Evolutionary conservation across 2,329 filamentous ascomycete species (phyloP).

Genomic region (Aspergillus sergii): DNA sequence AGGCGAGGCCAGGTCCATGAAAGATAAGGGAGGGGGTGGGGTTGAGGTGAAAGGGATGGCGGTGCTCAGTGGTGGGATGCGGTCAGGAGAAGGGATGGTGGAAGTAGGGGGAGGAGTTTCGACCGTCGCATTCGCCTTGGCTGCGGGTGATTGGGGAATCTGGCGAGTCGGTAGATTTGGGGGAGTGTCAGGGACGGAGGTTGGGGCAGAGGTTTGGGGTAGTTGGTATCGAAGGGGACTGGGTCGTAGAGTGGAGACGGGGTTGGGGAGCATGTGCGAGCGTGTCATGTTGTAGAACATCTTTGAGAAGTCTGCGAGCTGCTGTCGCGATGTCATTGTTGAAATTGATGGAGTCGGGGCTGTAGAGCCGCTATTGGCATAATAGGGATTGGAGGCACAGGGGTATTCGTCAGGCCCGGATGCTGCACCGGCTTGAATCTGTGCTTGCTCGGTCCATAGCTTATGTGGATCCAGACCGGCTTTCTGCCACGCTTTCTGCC

Average conservation of each 20-base stretch:
- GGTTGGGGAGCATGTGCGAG: slow-evolving; percentile 30
- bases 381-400: slow-evolving; percentile 13
- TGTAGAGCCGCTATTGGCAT: slow-evolving; percentile 12
- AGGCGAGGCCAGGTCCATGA: slow-evolving; percentile 27
- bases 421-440: slow-evolving; percentile 41
- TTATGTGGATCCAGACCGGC: slow-evolving; percentile 50
- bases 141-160: slow-evolving; percentile 16
- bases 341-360: slow-evolving; percentile 12
- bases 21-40: slow-evolving; percentile 19
- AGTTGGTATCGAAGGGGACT: slow-evolving; percentile 30
- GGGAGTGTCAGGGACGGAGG: slow-evolving; percentile 10
- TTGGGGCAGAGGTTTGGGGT: slow-evolving; percentile 15
- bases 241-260: slow-evolving; percentile 23
- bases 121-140: slow-evolving; percentile 3
- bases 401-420: slow-evolving; percentile 24
- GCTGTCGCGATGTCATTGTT: slow-evolving; percentile 17
- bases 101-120: slow-evolving; percentile 15
- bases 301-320: slow-evolving; percentile 36
- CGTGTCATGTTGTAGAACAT: slow-evolving; percentile 41
- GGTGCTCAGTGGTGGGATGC: slow-evolving; percentile 13
- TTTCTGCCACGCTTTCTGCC: slow-evolving; percentile 52
- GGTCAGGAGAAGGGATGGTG: slow-evolving; percentile 20
- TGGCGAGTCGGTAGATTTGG: slow-evolving; percentile 16
- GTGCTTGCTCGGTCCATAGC: slow-evolving; percentile 51
- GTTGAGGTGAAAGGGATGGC: slow-evolving; percentile 8